These are phyloP conservation scores for Verbena officinalis DNA, from an alignment of 257 asterid species.

Conservation along the genomic window DNA sequence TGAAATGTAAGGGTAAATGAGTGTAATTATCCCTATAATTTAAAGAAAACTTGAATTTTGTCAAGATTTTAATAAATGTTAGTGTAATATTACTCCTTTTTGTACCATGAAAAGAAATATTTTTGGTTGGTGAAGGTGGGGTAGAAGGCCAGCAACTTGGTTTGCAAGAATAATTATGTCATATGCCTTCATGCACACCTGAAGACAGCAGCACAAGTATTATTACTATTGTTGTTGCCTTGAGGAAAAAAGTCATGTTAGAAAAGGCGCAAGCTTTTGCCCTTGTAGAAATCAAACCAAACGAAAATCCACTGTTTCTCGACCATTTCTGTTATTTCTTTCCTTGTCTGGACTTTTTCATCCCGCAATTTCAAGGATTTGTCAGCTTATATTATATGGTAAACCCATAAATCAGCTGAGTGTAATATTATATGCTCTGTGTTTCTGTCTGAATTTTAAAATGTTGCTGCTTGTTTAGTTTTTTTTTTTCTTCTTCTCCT, in stretches of 20 bases:
- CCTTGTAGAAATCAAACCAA: neutral
- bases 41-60: no score
- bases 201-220: neutral
- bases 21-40: no score
- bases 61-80: no score
- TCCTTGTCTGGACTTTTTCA: neutral
- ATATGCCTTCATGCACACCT: slow-evolving; percentile 25
- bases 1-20: no score
- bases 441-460: neutral
- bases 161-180: slow-evolving; percentile 23
- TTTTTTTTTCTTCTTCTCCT: neutral
- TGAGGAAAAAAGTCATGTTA: neutral
- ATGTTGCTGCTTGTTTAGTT: neutral
- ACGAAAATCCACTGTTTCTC: neutral
- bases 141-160: slow-evolving; percentile 15
- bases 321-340: neutral
- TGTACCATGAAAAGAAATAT: neutral
- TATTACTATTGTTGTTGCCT: neutral
- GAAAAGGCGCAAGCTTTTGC: neutral
- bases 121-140: neutral
- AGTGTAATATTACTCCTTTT: no score
- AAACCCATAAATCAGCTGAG: no score
- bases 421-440: neutral
- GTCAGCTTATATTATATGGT: neutral
- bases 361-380: neutral